Evolutionary conservation across 306 rosid genomes (phyloP).

Genomic region (Medicago lupulina): DNA sequence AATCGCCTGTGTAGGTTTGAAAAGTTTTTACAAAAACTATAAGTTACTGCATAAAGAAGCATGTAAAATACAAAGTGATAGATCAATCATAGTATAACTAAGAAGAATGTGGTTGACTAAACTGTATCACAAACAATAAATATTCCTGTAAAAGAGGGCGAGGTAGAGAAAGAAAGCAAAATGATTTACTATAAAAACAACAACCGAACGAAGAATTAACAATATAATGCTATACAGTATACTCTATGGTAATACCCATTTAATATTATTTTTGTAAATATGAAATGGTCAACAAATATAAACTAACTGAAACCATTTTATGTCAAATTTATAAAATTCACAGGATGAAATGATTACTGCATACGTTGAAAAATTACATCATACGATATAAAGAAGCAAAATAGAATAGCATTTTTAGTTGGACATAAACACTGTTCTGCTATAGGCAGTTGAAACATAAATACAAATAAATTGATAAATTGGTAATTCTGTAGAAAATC

Average conservation of each 20-base stretch:
- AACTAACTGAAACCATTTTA: conserved; percentile 29
- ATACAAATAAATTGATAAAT: conserved; percentile 11
- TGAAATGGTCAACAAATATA: conserved; percentile 14
- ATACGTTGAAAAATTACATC: conserved; percentile 12
- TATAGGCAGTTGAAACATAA: conserved; percentile 12
- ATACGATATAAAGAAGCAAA: conserved; percentile 25
- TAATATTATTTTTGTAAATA: conserved; percentile 18
- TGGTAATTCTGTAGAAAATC: conserved; percentile 20
- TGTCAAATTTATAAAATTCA: conserved; percentile 9
- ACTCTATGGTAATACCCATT: conserved; percentile 5
- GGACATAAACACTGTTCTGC: conserved; percentile 3
- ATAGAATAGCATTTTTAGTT: conserved; percentile 18
- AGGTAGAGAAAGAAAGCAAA: conserved; percentile 16
- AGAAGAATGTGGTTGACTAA: conserved; percentile 21
- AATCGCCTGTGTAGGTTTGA: conserved; percentile 70
- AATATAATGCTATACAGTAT: conserved; percentile 11
- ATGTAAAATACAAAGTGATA: neutral
- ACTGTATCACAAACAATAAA: conserved; percentile 10
- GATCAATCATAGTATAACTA: conserved; percentile 22
- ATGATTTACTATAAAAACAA: conserved; percentile 17
- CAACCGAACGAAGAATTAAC: neutral
- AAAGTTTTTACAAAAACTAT: conserved; percentile 22
- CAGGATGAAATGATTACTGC: conserved; percentile 13
- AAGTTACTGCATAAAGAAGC: conserved; percentile 31
- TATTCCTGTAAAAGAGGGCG: neutral